phyloP scores from a whole-genome alignment of 2,329 filamentous ascomycete species.

The Biscogniauxia marginata region DNA sequence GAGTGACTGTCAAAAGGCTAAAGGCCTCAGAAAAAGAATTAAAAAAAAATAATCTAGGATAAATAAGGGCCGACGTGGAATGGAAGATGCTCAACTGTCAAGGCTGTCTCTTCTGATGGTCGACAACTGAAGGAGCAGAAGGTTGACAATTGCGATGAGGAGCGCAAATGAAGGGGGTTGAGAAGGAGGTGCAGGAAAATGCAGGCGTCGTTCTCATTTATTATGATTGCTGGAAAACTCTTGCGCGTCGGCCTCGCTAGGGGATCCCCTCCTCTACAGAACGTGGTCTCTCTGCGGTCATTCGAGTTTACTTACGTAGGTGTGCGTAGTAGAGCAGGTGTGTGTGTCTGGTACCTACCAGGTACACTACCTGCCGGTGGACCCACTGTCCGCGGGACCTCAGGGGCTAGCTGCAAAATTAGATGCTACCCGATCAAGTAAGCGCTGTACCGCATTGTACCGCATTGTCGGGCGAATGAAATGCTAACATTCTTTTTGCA shows the following conservation, averaged over 20 bases:
- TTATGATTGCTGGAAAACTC: constrained; percentile 10
- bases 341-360: background rate
- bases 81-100: background rate
- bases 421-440: background rate
- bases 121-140: constrained; percentile 15
- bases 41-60: constrained; percentile 7
- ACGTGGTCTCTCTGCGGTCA: background rate
- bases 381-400: background rate
- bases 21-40: background rate
- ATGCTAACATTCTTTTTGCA: background rate
- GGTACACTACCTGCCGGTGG: background rate
- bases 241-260: constrained; percentile 3
- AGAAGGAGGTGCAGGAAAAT: constrained; percentile 18
- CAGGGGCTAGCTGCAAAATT: background rate
- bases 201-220: constrained; percentile 11
- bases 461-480: no score
- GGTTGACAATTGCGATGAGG: constrained; percentile 10
- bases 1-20: constrained; percentile 5
- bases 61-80: constrained; percentile 2
- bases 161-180: constrained; percentile 4
- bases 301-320: background rate
- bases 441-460: background rate
- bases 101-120: constrained; percentile 1
- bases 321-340: background rate
- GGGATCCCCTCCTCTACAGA: background rate